Percentiles rank a stretch among this genome's conserved stretches.
These are phyloP conservation scores for Eucalyptus coolabah DNA, from an alignment of 345 rosid genomes.

Conservation along the genomic window DNA sequence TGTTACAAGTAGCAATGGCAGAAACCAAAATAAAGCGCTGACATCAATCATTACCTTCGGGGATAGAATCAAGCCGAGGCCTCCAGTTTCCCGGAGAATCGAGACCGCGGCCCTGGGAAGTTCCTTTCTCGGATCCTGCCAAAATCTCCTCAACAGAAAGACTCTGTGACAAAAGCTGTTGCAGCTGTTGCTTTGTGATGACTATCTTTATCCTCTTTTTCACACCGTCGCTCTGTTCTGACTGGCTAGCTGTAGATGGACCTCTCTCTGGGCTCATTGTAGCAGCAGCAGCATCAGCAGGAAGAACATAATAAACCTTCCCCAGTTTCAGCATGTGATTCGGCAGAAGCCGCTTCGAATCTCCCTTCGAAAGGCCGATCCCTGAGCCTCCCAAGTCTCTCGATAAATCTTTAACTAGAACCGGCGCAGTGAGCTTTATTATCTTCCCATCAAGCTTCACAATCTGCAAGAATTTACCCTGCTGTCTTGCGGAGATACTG, in stretches of 20 bases:
- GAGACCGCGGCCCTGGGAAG: background rate
- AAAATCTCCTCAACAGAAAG: constrained; percentile 8
- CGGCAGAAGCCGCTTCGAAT: background rate
- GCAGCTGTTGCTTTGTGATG: constrained; percentile 25
- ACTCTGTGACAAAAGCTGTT: constrained; percentile 3
- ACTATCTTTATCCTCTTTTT: constrained; percentile 23
- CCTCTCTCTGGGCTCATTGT: background rate
- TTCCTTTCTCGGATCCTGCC: background rate
- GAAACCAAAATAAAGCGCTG: background rate
- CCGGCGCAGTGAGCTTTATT: constrained; percentile 4
- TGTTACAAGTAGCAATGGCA: background rate
- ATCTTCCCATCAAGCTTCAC: constrained; percentile 21
- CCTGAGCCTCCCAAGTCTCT: background rate
- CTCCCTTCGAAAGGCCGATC: background rate
- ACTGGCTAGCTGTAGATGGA: background rate
- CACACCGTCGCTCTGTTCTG: background rate
- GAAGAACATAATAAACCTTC: constrained; percentile 9
- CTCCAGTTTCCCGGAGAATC: constrained; percentile 19
- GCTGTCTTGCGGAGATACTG: background rate
- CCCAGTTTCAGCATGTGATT: constrained; percentile 6
- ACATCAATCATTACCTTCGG: constrained; percentile 21
- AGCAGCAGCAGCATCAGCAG: background rate
- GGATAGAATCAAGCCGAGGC: constrained; percentile 32
- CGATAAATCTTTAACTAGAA: constrained; percentile 11
- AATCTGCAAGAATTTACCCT: constrained; percentile 1